phyloP scores from a whole-genome alignment of 1,284 basidiomycete genomes.

The Marasmius fiardii region DNA sequence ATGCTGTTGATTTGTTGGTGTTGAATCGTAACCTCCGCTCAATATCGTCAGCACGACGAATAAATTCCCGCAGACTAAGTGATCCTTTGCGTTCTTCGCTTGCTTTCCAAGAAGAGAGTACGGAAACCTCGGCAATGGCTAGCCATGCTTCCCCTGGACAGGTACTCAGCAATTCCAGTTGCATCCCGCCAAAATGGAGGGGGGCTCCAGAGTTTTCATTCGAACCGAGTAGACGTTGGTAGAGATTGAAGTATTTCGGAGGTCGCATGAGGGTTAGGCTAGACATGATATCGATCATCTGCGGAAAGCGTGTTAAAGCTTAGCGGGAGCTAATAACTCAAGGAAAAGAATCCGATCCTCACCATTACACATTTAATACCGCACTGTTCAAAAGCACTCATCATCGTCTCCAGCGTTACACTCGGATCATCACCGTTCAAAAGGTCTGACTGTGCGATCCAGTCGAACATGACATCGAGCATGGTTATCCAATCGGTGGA shows the following conservation, averaged over 20 bases:
- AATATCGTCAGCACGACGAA: constrained; percentile 62
- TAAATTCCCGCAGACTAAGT: constrained; percentile 67
- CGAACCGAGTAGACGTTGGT: constrained; percentile 51
- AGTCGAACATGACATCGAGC: constrained; percentile 65
- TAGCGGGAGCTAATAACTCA: no score
- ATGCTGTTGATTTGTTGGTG: constrained; percentile 22
- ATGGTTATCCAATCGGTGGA: constrained; percentile 62
- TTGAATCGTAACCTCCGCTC: constrained; percentile 55
- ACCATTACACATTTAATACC: constrained; percentile 74
- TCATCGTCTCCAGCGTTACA: constrained; percentile 46
- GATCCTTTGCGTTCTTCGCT: constrained; percentile 55
- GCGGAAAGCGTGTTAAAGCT: no score
- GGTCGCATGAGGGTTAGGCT: constrained; percentile 57
- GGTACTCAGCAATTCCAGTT: constrained; percentile 66
- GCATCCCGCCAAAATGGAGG: constrained; percentile 23
- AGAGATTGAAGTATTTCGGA: constrained; percentile 64
- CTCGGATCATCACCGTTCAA: constrained; percentile 60
- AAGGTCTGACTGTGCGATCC: constrained; percentile 65
- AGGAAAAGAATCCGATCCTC: constrained; percentile 26
- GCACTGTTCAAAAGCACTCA: constrained; percentile 50
- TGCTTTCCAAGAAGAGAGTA: constrained; percentile 74
- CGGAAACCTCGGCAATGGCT: constrained; percentile 69
- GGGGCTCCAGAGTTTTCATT: constrained; percentile 23
- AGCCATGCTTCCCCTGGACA: constrained; percentile 75
- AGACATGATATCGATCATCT: constrained; percentile 78